Base-by-base conservation (phyloP, 805 yeast genomes). In the Starmera caribaea region DNA sequence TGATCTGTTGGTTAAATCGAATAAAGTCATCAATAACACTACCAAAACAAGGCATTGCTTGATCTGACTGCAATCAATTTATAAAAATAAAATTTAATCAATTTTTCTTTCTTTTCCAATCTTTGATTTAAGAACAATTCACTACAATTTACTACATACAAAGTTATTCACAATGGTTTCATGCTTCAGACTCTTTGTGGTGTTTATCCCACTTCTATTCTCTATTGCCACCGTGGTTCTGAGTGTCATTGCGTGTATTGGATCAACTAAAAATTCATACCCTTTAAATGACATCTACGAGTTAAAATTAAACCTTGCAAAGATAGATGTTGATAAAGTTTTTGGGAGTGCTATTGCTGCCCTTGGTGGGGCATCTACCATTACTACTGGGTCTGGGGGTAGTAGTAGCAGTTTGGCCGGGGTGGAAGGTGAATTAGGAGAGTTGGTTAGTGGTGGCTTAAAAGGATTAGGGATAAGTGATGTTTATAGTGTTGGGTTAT, bases 401-500 rank as follows among this genome's bases (percentile, higher is more conserved):
- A n/a, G n/a, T n/a, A n/a, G n/a, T n/a, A n/a, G n/a, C n/a, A n/a
- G n/a, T n/a, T 21, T 21, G 7, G 7, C 4, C 7, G 24, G 24
- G 7, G 24, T 7, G 4, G 24, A 7, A 21, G 24, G 24, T 21
- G 24, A 21, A 21, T n/a, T n/a, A n/a, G n/a, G n/a, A n/a, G n/a
- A n/a, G n/a, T n/a, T n/a, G n/a, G 24, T 21, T 21, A 7, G 24
- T 21, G 24, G 26, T 21, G 26, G 54, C 10, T 37, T 45, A 3
- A 30, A 47, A n/a, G 50, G 45, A 5, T 45, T 66, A 3, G 73
- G 72, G 3, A 48, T 76, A 8, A 55, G 72, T 3, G 69, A 68
- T 34, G 62, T 71, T 26, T 74, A 73, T 47, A 66, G 73, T 13
- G 61, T 77, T 29, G 83, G 85, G 30, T 58, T 75, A 47, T 79